Conservation (phyloP, 108 stramenopile genomes). For the Bacterosira constricta region DNA sequence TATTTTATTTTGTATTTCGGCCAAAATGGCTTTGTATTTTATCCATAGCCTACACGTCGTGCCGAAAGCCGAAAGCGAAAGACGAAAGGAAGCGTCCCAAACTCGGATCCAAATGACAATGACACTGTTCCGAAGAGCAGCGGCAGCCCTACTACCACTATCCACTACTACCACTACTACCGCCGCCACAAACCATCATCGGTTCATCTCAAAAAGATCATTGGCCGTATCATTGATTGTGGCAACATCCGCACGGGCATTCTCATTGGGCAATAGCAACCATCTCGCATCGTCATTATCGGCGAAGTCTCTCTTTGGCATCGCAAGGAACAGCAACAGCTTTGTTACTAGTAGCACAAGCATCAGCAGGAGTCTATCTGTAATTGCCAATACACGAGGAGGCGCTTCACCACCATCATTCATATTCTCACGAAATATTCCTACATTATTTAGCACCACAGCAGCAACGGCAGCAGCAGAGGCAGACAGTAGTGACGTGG, state of each 20-base stretch:
- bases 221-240: not conserved
- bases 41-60: too few species aligned
- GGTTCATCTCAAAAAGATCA: not conserved
- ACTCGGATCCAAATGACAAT: too few species aligned
- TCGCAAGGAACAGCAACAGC: too few species aligned
- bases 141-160: not conserved
- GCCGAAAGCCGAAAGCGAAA: too few species aligned
- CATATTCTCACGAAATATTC: too few species aligned
- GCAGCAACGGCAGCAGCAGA: not conserved
- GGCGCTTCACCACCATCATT: not conserved
- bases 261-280: not conserved
- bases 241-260: not conserved
- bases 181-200: not conserved
- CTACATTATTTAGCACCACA: too few species aligned
- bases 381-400: not conserved
- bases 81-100: too few species aligned
- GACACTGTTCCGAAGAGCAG: not conserved
- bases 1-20: too few species aligned
- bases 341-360: too few species aligned
- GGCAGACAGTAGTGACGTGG: too few species aligned
- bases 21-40: too few species aligned
- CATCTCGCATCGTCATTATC: not conserved
- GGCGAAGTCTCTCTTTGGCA: not conserved
- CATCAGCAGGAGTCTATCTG: too few species aligned
- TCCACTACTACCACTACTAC: not conserved